phyloP scores from a whole-genome alignment of 108 stramenopile species.

The Nitzschia sp. region DNA sequence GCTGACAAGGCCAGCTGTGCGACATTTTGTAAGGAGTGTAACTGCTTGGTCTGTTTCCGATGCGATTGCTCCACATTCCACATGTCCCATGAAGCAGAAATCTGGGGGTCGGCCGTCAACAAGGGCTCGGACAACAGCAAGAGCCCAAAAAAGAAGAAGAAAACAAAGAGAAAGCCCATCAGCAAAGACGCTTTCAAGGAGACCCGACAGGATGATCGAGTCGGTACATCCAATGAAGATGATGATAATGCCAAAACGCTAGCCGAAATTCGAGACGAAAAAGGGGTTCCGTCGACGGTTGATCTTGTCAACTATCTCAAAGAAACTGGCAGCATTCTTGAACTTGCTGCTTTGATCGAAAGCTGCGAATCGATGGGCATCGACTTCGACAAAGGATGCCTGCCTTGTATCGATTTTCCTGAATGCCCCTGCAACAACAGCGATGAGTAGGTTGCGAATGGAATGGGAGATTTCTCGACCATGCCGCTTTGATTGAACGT shows the following conservation, averaged over 20 bases:
- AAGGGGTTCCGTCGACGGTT: background rate
- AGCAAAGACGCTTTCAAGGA: too few relatives aligned
- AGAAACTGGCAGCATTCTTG: background rate
- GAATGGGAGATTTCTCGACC: too few relatives aligned
- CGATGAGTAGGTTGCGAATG: too few relatives aligned
- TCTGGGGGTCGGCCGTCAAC: background rate
- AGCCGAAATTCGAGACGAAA: too few relatives aligned
- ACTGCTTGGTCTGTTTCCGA: background rate
- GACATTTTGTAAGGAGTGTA: background rate
- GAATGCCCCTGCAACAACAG: too few relatives aligned
- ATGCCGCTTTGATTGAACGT: background rate
- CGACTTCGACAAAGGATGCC: background rate
- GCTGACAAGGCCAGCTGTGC: too few relatives aligned
- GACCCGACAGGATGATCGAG: too few relatives aligned
- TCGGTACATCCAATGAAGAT: too few relatives aligned
- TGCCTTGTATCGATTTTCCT: background rate
- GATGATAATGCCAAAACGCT: too few relatives aligned
- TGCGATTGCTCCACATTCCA: background rate
- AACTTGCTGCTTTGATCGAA: background rate
- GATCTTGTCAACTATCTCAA: background rate
- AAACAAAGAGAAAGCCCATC: background rate
- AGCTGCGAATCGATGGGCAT: background rate
- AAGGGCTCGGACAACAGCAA: background rate
- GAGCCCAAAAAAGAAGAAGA: background rate
- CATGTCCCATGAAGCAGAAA: background rate